Evolutionary conservation across 257 asterid species (phyloP), one percentile per base, ranked within the genome.

Genomic region (Petunia axillaris): DNA sequence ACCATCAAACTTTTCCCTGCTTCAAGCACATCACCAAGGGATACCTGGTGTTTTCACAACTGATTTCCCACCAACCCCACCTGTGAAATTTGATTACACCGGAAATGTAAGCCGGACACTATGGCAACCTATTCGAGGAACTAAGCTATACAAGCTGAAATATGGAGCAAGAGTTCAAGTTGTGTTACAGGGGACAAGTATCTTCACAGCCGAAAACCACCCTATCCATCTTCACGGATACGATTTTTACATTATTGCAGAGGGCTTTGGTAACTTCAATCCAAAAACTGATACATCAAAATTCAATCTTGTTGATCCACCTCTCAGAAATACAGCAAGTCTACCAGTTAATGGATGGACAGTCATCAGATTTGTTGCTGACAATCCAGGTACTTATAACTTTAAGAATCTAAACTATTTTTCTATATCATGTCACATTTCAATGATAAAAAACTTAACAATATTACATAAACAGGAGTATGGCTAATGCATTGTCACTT

Each of bases 211-310:
- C n/a, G 99, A 93, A 82, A 88, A 92, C 85, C 99, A 93, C 85
- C 98, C 99, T 1, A 90, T 95, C 8, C 99, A 95, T 86, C 94
- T 95, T 15, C 99, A 95, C 14, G 98, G 99, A 13, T 92, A 92
- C 52, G 97, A 95, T 68, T 95, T 95, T 76, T 95, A 90, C 52
- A 88, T 95, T 2, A 25, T 93, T 40, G 97, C 94, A 1, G 96
- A 95, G 81, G 99, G 98, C 1, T 93, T 91, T 2, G 99, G 98
- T 8, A 95, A 93, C 66, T 95, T 93, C 68, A 85, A 95, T 57
- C 85, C 95, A 0, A 83, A 68, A 52, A 87, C 25, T 5, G 98
- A 95, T 82, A 87, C 93, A 0, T 40, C 87, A 6, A 92, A 90
- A 66, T 95, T 90, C 79, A 93, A 95, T 81, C 96, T 93, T 9